Evolutionary conservation across 2,329 filamentous ascomycete genomes (phyloP), one percentile per base, ranked within the genome.

Genomic region (Diaporthe amygdali): DNA sequence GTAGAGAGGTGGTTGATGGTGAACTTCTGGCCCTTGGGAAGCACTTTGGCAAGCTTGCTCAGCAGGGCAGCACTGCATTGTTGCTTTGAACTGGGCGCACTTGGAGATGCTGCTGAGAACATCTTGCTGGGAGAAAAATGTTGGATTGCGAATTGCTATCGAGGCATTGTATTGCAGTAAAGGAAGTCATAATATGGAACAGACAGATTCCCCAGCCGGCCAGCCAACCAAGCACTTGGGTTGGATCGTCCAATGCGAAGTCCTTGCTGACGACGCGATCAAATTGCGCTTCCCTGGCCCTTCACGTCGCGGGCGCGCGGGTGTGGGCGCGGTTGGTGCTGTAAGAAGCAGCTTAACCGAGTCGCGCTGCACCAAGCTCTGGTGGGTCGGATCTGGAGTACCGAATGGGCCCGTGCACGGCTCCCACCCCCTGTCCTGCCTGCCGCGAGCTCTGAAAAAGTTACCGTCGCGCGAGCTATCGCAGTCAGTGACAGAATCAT

Each of bases 1-100:
- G 95, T 97, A 30, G 94, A 97, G 76, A 98, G 84, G 84, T 99
- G 96, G 81, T 97, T 92, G 77, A 96, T 87, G 74, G 87, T 91
- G 79, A 97, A 93, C 17, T 78, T 82, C 77, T 81, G 79, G 74
- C 82, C 85, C 72, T 86, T 84, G 12, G 90, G 90, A 12, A 92
- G 85, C 14, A 86, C 84, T 2, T 81, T 77, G 8, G 86, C 84
- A 14, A 90, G 82, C 71, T 79, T 81, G 46, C 81, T 79, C 47
- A 79, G 74, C 4, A 87, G 79, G 15, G 69, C 68, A 8, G 77
- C 74, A 59, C 75, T 77, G 73, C 77, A 78, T 70, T 74, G 76
- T 44, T 68, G 66, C 34, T 66, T 71, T 12, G 46, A 76, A 67
- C 22, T 71, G 61, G 71, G 68, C 44, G 66, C 63, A 64, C 63